Evolutionary conservation across 202 grass and related monocot genomes (phyloP).

Genomic region (Dendrocalamus latiflorus): DNA sequence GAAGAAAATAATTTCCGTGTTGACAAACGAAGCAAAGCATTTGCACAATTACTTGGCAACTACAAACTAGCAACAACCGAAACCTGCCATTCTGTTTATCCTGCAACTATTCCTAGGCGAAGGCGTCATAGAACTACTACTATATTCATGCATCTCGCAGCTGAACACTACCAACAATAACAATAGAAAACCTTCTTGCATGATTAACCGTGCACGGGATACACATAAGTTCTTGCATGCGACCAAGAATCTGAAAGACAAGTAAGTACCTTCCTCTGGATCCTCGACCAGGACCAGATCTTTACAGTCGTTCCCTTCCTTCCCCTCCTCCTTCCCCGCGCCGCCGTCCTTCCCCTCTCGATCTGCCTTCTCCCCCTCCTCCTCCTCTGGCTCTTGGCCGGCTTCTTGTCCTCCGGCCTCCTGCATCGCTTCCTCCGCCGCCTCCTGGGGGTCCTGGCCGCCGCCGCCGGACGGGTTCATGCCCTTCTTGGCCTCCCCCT

Average conservation of each 20-base stretch:
- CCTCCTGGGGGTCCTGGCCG: constrained; percentile 17
- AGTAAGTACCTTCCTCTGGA: constrained; percentile 31
- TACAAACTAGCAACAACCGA: background rate
- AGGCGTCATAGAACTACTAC: background rate
- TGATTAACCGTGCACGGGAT: background rate
- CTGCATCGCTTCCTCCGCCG: constrained; percentile 27
- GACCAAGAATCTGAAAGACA: background rate
- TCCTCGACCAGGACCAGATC: constrained; percentile 36
- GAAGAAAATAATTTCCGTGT: background rate
- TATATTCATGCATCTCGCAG: background rate
- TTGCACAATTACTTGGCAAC: background rate
- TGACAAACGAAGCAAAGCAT: background rate
- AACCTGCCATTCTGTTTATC: background rate
- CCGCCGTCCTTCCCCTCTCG: constrained; percentile 20
- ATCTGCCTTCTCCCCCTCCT: constrained; percentile 19
- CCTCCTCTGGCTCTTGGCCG: constrained; percentile 1
- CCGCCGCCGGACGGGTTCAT: constrained; percentile 12
- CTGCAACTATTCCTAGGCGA: constrained; percentile 9
- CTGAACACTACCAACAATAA: background rate
- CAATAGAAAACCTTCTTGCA: background rate
- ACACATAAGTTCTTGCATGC: background rate
- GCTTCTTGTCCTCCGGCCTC: constrained; percentile 16
- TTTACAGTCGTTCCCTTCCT: constrained; percentile 12
- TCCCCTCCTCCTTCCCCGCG: too few relatives aligned
- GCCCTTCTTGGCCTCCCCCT: constrained; percentile 37